Base-by-base conservation (phyloP, 1,284 basidiomycete genomes). In the Mycena sp. region DNA sequence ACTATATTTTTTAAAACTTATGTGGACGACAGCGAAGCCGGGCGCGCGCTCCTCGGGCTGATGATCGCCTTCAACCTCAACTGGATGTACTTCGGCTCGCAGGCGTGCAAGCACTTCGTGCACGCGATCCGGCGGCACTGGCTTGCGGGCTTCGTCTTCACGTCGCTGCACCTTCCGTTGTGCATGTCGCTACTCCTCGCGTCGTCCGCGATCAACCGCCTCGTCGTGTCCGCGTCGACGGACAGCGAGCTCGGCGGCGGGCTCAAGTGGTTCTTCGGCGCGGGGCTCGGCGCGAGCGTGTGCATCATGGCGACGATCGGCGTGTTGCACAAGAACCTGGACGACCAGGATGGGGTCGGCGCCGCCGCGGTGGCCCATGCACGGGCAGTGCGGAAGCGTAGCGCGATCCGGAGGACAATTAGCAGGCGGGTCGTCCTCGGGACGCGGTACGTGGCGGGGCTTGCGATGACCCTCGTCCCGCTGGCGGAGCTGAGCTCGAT, bases 41-140 rank as follows among this genome's bases (percentile, higher is more conserved):
- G 77, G 2, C 74, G 74, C 32, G 74, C 78, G 0, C 66, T 73
- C 3, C 62, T 78, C 12, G 74, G 76, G 9, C 72, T 81, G 37
- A 76, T 81, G 69, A 70, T 77, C 6, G 79, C 78, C 0, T 81
- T 78, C 74, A 76, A 76, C 11, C 56, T 80, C 30, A 77, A 77
- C 63, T 80, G 77, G 73, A 61, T 81, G 56, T 79, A 70, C 56
- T 77, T 73, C n/a, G 76, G 74, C 46, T 72, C 65, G 58, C 51
- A 73, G 32, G 61, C 70, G 28, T 69, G 67, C 45, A 52, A 61
- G 21, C 74, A 72, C 48, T 78, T 77, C 48, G 68, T 75, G 32
- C 77, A 80, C 56, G 77, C 77, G 14, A 70, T 80, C 17, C 72
- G 78, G 10, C 71, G 77, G 21, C 75, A 75, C 52, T 80, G 72